Percentiles rank a stretch among this genome's conserved stretches.
Evolutionary conservation across 139 green algal genomes (phyloP).

Genomic region (Mesostigma viride): DNA sequence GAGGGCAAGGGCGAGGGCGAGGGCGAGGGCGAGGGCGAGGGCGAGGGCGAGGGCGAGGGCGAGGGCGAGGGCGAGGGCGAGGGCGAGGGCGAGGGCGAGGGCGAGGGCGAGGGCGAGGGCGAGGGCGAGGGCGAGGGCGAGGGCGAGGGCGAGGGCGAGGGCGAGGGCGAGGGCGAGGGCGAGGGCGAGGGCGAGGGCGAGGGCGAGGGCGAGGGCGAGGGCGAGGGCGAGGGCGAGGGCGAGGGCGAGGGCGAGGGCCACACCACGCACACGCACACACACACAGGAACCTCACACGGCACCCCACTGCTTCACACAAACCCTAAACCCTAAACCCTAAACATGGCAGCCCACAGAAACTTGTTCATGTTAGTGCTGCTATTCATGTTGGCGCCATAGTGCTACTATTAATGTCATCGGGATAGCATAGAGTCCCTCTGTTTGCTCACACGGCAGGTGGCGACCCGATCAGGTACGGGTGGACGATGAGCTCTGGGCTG

Average conservation of each 20-base stretch:
- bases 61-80: background rate
- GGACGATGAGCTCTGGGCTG: conserved; percentile 88
- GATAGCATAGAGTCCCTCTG: background rate
- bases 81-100: background rate
- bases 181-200: background rate
- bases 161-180: background rate
- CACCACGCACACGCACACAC: background rate
- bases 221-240: background rate
- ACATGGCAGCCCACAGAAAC: no score
- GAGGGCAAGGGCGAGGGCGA: background rate
- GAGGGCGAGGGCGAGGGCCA: background rate
- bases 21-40: background rate
- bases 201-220: background rate
- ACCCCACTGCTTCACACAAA: background rate
- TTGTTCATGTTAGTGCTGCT: no score
- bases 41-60: background rate
- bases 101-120: background rate
- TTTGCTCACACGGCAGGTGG: no score
- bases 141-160: background rate
- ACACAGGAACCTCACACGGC: background rate
- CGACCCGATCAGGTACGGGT: no score
- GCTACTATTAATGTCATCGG: background rate
- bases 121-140: background rate
- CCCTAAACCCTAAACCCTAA: no score
- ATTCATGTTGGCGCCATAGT: background rate